phyloP scores from a whole-genome alignment of 306 rosid species.

The Castanea sativa region DNA sequence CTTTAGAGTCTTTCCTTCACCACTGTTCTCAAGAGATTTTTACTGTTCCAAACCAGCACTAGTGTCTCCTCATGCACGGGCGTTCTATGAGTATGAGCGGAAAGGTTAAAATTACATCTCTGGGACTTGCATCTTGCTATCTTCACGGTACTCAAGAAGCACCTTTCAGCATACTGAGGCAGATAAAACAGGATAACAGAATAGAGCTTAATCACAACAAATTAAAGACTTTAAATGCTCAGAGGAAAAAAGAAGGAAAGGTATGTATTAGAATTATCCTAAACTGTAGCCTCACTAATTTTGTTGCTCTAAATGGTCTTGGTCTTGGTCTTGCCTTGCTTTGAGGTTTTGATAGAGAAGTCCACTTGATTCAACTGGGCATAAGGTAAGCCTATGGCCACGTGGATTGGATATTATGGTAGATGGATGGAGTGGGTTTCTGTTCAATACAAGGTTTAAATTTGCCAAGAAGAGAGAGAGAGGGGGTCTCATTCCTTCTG shows the following conservation, averaged over 20 bases:
- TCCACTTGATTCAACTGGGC: too few species aligned
- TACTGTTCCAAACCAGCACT: conserved; percentile 61
- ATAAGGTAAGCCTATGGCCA: too few species aligned
- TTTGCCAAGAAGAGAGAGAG: neutral
- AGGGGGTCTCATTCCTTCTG: neutral
- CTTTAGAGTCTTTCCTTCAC: conserved; percentile 64
- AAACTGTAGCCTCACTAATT: neutral
- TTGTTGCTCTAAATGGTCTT: neutral
- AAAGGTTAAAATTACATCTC: conserved; percentile 33
- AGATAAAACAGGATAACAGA: conserved; percentile 5
- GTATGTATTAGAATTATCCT: neutral
- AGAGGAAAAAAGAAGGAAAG: neutral
- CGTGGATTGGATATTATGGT: neutral
- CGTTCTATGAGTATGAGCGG: conserved; percentile 23
- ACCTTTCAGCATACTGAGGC: conserved; percentile 39
- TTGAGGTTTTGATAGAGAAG: too few species aligned
- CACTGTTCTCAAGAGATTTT: conserved; percentile 40
- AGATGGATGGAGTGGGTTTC: neutral
- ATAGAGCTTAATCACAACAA: neutral
- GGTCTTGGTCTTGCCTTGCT: too few species aligned
- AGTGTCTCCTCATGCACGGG: conserved; percentile 65
- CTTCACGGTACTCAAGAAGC: conserved; percentile 49
- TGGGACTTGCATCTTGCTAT: conserved; percentile 64
- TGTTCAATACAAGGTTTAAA: neutral
- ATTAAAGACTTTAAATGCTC: neutral